These are phyloP conservation scores for Solanum infundibuliforme DNA, from an alignment of 257 asterid genomes.

Conservation along the genomic window DNA sequence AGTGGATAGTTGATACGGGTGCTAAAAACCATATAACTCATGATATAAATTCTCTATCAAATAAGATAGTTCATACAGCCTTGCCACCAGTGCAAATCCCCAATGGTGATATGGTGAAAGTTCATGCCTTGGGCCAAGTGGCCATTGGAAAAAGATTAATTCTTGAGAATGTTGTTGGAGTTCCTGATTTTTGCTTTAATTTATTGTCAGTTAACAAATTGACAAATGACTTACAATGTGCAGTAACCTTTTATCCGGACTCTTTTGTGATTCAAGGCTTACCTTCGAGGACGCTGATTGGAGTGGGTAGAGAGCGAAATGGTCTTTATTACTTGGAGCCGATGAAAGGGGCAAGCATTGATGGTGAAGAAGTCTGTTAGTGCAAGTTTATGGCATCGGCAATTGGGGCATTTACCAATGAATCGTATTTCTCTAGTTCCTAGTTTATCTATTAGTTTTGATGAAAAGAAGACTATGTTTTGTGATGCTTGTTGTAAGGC, in stretches of 20 bases:
- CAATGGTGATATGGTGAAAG: neutral
- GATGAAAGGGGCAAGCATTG: neutral
- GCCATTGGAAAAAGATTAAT: neutral
- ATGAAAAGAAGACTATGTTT: too few species aligned
- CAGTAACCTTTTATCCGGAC: neutral
- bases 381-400: neutral
- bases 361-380: neutral
- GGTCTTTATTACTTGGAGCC: neutral
- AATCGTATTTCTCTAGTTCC: too few species aligned
- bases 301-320: too few species aligned
- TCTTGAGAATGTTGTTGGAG: neutral
- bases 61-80: too few species aligned
- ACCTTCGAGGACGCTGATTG: neutral
- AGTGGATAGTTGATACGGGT: neutral
- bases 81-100: too few species aligned
- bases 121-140: neutral
- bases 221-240: neutral
- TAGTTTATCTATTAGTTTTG: too few species aligned
- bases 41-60: too few species aligned
- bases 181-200: neutral
- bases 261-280: constrained; percentile 3
- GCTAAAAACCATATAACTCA: neutral
- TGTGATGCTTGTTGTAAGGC: too few species aligned
- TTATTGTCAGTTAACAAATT: neutral
- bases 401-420: neutral